Evolutionary conservation across 768 basidiomycete genomes (phyloP), one percentile per base, ranked within the genome.

Genomic region (Tricholoma hemisulphureum): DNA sequence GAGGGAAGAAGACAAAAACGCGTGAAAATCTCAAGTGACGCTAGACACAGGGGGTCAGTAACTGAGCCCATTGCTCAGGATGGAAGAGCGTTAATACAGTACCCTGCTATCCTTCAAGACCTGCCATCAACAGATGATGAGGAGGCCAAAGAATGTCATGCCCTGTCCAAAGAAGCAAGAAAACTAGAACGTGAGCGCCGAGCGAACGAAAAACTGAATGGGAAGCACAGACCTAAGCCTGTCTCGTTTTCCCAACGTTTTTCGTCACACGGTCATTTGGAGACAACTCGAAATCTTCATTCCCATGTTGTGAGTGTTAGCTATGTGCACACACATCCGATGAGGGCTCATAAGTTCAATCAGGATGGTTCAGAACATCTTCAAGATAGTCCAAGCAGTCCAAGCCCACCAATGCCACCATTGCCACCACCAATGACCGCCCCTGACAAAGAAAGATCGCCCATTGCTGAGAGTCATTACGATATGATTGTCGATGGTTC

Each of bases 121-220:
- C 53, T 75, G 21, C 65, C 76, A 13, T 74, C 72, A 41, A 76
- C 74, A n/a, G 81, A 81, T 14, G 77, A 77, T 10, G 79, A 78
- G 10, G 73, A 72, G 23, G 68, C 70, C 6, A 59, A 62, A 21
- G 67, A 66, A 35, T 60, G 75, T 53, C 65, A 64, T 6, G 69
- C 60, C 10, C 60, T 76, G 6, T 69, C 69, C 9, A 75, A 63
- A 52, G 76, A 70, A 57, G 71, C 68, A 16, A 73, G 68, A 35
- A 73, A 63, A 52, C 63, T 68, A 49, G 59, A 67, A 41, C 69
- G 61, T 43, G 34, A 58, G 35, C 59, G 51, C 51, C 54, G 35
- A 56, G 21, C 50, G 35, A 59, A 56, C 51, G 58, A 60, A 50
- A 59, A 45, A 20, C 52, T 31, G 57, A 45, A 63, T 53, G 58